Evolutionary conservation across 352 stramenopile species (phyloP), one percentile per base, ranked within the genome.

Genomic region (Pythium scleroteichum): DNA sequence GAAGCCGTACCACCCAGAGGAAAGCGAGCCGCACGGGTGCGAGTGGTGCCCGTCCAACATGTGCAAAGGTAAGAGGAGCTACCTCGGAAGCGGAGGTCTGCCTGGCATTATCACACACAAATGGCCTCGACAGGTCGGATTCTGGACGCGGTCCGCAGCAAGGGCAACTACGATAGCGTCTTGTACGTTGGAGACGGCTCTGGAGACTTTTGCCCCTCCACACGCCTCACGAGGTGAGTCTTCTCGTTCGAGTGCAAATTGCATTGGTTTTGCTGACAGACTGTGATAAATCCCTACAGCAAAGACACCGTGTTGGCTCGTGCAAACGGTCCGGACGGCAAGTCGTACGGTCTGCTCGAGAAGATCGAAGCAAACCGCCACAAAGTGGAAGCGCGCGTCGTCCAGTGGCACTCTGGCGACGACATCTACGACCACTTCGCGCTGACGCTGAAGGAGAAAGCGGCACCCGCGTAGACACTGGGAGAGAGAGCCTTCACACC

Each of bases 381-480:
- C 17, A 53, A 59, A 3, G 56, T 85, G 9, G 32, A 62, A 22
- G 80, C 76, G 2, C 57, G 57, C 0, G 72, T 89, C 2, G 62
- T 80, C 22, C 41, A 66, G 32, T 89, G 79, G 79, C 71, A 60
- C 42, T 80, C 72, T 17, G 76, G 74, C 22, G 59, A 75, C 23
- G 75, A 90, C 49, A 83, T 87, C 33, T 77, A 73, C 51, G 27
- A 53, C 26, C 41, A 53, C 7, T 61, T 61, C 29, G 26, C 48
- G 39, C 22, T 41, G 51, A 32, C 51, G 39, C 51, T 59, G 14
- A 27, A 38, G 26, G 51, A 24, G 2, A 27, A 22, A 22, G 51
- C 40, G 1, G 51, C 51, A 2, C 5, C 51, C 7, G 16, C 38
- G 22, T 35, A n/a, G n/a, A n/a, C n/a, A n/a, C n/a, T n/a, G n/a